Evolutionary conservation across 2,329 filamentous ascomycete species (phyloP).

Genomic region (Trichoderma sp.): DNA sequence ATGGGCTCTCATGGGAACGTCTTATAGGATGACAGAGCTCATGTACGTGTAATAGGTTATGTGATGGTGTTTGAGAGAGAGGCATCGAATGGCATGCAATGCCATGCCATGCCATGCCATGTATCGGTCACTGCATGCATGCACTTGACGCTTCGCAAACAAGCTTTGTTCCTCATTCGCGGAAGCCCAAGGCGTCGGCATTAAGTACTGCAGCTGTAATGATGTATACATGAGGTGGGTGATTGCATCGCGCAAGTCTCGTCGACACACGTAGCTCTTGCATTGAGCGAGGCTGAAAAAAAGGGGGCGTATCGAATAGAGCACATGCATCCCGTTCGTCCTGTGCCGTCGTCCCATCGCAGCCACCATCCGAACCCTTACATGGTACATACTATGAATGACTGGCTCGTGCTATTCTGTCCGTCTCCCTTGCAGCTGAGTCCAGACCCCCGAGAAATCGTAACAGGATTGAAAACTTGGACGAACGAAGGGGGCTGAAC

Average conservation of each 20-base stretch:
- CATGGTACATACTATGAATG: neutral
- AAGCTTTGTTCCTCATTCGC: too few relatives aligned
- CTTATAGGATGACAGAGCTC: neutral
- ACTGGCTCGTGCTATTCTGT: neutral
- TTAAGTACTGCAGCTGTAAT: neutral
- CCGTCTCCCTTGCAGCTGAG: constrained; percentile 12
- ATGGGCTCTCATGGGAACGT: neutral
- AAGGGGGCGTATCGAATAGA: neutral
- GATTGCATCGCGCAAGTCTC: neutral
- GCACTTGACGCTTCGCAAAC: too few relatives aligned
- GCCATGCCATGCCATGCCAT: too few relatives aligned
- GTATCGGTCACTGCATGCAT: too few relatives aligned
- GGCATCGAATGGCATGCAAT: too few relatives aligned
- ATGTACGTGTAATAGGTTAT: neutral
- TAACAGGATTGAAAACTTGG: neutral
- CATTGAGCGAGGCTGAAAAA: neutral
- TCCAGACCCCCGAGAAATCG: neutral
- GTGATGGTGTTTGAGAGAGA: neutral
- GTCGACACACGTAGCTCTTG: constrained; percentile 1
- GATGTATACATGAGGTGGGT: too few relatives aligned
- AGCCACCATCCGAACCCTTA: neutral
- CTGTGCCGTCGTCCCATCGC: neutral
- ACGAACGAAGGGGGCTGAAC: neutral
- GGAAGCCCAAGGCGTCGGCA: too few relatives aligned
- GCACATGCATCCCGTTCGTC: neutral